These are phyloP conservation scores for Polytrichum commune DNA, from an alignment of 225 moss, liverwort and hornwort species.

Conservation along the genomic window DNA sequence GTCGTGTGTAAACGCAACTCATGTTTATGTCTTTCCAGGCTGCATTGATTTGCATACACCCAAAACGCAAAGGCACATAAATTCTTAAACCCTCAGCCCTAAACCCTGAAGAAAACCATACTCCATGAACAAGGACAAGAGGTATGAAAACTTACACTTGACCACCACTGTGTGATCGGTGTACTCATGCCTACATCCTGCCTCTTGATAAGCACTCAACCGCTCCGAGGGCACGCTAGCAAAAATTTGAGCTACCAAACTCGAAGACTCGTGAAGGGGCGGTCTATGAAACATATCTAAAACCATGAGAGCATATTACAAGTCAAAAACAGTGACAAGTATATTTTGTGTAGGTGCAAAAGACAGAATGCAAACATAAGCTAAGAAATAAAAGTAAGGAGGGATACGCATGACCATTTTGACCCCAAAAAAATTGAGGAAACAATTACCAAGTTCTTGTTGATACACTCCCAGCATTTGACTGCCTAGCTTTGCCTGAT, in stretches of 20 bases:
- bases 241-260: conserved; percentile 35
- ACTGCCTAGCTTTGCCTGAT: conserved; percentile 45
- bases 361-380: neutral
- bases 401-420: neutral
- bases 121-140: conserved; percentile 1
- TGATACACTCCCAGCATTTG: conserved; percentile 46
- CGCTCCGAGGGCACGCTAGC: conserved; percentile 51
- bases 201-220: conserved; percentile 61
- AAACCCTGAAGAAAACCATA: too few species aligned
- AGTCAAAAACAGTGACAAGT: neutral
- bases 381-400: neutral
- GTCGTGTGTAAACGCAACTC: too few species aligned
- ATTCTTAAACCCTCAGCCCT: too few species aligned
- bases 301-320: conserved; percentile 1
- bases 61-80: too few species aligned
- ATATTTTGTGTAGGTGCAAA: neutral
- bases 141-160: conserved; percentile 54
- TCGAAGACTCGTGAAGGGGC: conserved; percentile 35
- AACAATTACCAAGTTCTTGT: conserved; percentile 55
- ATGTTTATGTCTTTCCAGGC: too few species aligned
- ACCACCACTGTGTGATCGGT: conserved; percentile 50
- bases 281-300: conserved; percentile 58
- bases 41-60: too few species aligned
- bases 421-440: neutral
- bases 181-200: conserved; percentile 64